Base-by-base conservation (phyloP, 192 early-diverging fungal species). In the Coemansia sp. region DNA sequence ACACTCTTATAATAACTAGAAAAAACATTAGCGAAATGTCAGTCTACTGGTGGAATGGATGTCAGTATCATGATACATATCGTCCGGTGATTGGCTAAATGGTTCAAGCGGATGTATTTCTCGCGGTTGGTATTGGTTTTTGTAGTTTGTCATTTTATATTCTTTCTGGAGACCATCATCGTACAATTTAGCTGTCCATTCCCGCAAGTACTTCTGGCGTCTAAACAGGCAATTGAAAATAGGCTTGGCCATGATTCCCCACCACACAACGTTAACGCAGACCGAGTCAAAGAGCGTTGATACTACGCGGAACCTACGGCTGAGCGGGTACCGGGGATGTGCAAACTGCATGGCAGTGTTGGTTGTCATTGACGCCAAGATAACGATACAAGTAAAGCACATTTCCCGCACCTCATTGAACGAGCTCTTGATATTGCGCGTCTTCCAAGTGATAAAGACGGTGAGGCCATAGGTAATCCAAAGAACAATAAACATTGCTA, bases 341-440 rank as follows among this genome's bases (percentile, higher is more conserved):
- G 40, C 46, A 16, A 71, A 65, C 58, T 68, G 61, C 18, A 74
- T 33, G 3, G 39, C 21, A 0, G 64, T 67, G 58, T 67, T 61
- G 46, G 63, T 42, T 0, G 40, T 60, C 28, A 80, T 20, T 9
- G 74, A 63, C 0, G 33, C 31, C 12, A 74, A 53, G 10, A 71
- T 49, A 29, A 70, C 49, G 26, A 61, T 2, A 35, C 71, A 74
- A 4, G 65, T 61, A 42, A 74, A 42, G 7, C 63, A 9, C 51
- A 74, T 71, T 20, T 74, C 68, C 10, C 68, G 61, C 10, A 40
- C 49, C 52, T 80, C 77, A 60, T 71, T 80, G 35, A 80, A 80
- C 0, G 68, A 74, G 63, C 68, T 72, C 58, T 74, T 74, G 52
- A 80, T 80, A 33, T 66, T 61, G 40, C 77, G 68, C 16, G 71